Evolutionary conservation across 352 stramenopile genomes (phyloP), one percentile per base, ranked within the genome.

Genomic region (Phytophthora litchii): DNA sequence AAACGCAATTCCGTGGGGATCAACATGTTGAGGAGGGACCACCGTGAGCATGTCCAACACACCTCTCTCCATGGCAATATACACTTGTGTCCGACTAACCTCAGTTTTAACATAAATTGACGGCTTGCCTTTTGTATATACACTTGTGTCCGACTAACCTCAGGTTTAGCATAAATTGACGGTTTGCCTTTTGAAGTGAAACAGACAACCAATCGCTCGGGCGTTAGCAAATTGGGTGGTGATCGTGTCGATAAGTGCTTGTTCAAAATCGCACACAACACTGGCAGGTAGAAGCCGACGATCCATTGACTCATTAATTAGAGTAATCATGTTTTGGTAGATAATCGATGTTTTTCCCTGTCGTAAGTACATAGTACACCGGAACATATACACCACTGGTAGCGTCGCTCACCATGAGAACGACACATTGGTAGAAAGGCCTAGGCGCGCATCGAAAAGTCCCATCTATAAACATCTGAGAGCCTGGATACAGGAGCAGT

Each of bases 331-430:
- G 7, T 7, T 34, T 34, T 12, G 10, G 29, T 34, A 34, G 10
- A 34, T 34, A 13, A 7, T 3, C 2, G 7, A 9, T 34, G 7
- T 34, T 34, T 34, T 34, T 27, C 23, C 40, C 41, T 4, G 19
- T 47, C 21, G 29, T 47, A 17, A 42, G 36, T 23, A 23, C 36
- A 1, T 11, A 17, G 14, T 42, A 11, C 4, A 21, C 6, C 7
- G 29, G 6, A 47, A 47, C 5, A 14, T 47, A 23, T 14, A 47
- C 20, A 20, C 10, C 20, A 47, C 20, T 4, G 3, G 29, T 21
- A 10, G 41, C 12, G 12, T 47, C 41, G 29, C 21, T 47, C 11
- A 47, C 41, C 41, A 47, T 47, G 1, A 47, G 6, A 19, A 47
- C 41, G 1, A 47, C 19, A 12, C 41, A 34, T 20, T 47, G 21